Evolutionary conservation across 2,329 filamentous ascomycete species (phyloP).

Genomic region (Alternaria gaisen): DNA sequence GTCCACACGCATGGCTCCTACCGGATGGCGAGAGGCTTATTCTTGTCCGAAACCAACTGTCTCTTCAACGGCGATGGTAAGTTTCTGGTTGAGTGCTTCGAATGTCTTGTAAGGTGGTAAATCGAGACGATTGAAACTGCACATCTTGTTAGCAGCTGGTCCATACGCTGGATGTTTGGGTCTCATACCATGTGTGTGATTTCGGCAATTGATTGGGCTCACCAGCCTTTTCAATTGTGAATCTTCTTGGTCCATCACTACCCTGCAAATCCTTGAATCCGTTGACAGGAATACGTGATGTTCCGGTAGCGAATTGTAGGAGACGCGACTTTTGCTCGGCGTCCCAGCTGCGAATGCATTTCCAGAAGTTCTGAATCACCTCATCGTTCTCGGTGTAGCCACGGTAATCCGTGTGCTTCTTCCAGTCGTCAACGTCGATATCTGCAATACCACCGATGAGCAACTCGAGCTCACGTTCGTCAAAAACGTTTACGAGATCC

Average conservation of each 20-base stretch:
- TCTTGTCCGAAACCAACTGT: conserved; percentile 99
- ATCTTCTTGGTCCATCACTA: conserved; percentile 91
- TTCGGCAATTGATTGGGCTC: conserved; percentile 92
- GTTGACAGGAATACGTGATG: conserved; percentile 97
- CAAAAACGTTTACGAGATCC: conserved; percentile 97
- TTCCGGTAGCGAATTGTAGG: conserved; percentile 96
- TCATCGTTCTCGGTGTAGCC: conserved; percentile 98
- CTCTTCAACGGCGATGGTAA: conserved; percentile 97
- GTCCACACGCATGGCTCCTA: neutral
- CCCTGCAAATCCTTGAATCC: conserved; percentile 99
- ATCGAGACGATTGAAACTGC: conserved; percentile 95
- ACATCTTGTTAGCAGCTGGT: conserved; percentile 27
- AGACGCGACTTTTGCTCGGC: conserved; percentile 97
- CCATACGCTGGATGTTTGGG: neutral
- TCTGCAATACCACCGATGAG: conserved; percentile 99
- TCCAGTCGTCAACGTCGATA: conserved; percentile 99
- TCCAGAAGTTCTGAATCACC: conserved; percentile 99
- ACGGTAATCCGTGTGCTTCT: conserved; percentile 99
- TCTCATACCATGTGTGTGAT: conserved; percentile 91
- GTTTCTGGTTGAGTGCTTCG: conserved; percentile 84
- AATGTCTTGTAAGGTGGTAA: conserved; percentile 90
- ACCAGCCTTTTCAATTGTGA: conserved; percentile 98
- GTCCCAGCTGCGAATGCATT: conserved; percentile 95
- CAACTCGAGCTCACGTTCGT: conserved; percentile 95
- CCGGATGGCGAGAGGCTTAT: conserved; percentile 53